phyloP scores from a whole-genome alignment of 805 yeast species.

The Soucietia sequanensis region DNA sequence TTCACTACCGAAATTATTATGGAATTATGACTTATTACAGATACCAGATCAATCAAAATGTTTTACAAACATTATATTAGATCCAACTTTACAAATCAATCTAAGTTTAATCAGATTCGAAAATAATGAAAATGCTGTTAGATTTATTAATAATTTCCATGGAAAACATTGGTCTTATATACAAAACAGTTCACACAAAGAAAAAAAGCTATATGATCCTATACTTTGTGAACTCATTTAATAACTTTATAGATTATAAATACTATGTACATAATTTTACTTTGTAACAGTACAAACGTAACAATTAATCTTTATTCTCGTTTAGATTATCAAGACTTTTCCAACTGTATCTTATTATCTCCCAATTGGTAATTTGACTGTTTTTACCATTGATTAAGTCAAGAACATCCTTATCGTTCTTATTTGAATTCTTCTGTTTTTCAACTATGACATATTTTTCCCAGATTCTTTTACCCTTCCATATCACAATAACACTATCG shows the following conservation, averaged over 20 bases:
- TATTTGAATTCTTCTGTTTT: slow-evolving; percentile 15
- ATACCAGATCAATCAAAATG: slow-evolving; percentile 12
- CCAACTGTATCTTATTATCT: slow-evolving; percentile 24
- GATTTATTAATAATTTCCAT: slow-evolving; percentile 54
- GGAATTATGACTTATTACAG: slow-evolving; percentile 49
- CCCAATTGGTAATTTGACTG: slow-evolving; percentile 13
- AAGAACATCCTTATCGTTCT: neutral
- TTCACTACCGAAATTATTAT: slow-evolving; percentile 39
- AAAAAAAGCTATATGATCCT: slow-evolving; percentile 33
- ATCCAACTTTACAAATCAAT: slow-evolving; percentile 26
- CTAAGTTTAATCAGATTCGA: slow-evolving; percentile 43
- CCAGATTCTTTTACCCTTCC: slow-evolving; percentile 77
- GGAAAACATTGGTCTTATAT: slow-evolving; percentile 44
- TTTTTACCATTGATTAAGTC: neutral
- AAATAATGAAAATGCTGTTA: slow-evolving; percentile 42
- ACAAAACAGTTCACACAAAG: slow-evolving; percentile 15
- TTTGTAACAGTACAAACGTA: no score
- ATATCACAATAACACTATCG: slow-evolving; percentile 67
- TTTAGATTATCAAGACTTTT: slow-evolving; percentile 17
- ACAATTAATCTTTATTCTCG: no score
- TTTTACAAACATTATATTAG: slow-evolving; percentile 20
- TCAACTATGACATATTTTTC: slow-evolving; percentile 78
- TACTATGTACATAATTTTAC: no score
- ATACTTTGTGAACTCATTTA: slow-evolving; percentile 40
- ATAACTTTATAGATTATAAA: no score